A percentile compares a stretch with the other conserved stretches of the same genome.
Conservation (phyloP, 352 stramenopile genomes). For the Aphanomyces cochlioides region DNA sequence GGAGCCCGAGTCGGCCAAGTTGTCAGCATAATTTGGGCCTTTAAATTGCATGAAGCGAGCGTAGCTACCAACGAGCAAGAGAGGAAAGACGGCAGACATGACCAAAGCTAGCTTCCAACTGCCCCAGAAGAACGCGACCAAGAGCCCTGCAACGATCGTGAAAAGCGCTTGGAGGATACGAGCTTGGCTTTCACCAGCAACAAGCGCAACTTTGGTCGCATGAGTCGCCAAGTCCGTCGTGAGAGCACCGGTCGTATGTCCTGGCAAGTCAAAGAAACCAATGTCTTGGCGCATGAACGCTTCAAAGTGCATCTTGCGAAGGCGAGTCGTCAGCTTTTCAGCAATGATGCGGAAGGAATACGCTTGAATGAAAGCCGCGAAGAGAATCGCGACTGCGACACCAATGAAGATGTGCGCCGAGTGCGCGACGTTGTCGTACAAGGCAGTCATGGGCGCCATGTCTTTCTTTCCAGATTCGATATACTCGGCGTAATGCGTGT, state of each 20-base stretch:
- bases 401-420: constrained; percentile 43
- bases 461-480: constrained; percentile 30
- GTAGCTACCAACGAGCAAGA: constrained; percentile 49
- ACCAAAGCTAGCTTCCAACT: constrained; percentile 70
- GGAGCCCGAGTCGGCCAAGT: constrained; percentile 27
- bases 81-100: constrained; percentile 57
- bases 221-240: constrained; percentile 48
- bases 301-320: constrained; percentile 50
- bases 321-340: constrained; percentile 47
- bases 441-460: not conserved
- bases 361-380: constrained; percentile 34
- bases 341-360: constrained; percentile 51
- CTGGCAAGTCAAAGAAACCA: constrained; percentile 42
- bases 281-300: constrained; percentile 50
- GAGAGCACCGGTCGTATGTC: constrained; percentile 32
- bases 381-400: constrained; percentile 35
- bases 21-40: constrained; percentile 16
- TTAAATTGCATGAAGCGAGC: constrained; percentile 37
- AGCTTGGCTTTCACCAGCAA: constrained; percentile 45
- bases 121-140: constrained; percentile 62
- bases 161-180: constrained; percentile 47
- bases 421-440: constrained; percentile 43
- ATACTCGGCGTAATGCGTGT: constrained; percentile 35
- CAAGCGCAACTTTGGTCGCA: constrained; percentile 43
- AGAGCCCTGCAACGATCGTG: constrained; percentile 49